phyloP scores from a whole-genome alignment of 768 basidiomycete species.

The Tylopilus felleus region DNA sequence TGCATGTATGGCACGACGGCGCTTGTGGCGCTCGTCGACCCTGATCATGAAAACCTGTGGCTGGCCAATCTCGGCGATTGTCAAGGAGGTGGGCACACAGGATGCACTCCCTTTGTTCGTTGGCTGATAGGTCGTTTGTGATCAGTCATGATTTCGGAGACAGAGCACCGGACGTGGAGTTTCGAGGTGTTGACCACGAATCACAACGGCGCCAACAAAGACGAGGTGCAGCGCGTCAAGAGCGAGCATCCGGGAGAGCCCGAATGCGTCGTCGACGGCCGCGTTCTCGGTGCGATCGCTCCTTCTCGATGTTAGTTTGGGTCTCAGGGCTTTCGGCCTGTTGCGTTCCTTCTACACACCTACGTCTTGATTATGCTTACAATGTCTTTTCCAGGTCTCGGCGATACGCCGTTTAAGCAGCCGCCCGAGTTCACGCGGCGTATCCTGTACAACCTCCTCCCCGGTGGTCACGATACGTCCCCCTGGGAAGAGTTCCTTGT shows the following conservation, averaged over 20 bases:
- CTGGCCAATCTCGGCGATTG: constrained; percentile 80
- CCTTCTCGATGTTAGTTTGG: constrained; percentile 65
- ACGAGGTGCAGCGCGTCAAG: constrained; percentile 61
- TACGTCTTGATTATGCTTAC: constrained; percentile 9
- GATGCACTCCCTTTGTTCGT: not conserved
- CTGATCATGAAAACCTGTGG: constrained; percentile 67
- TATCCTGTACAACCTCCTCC: constrained; percentile 62
- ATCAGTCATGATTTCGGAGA: constrained; percentile 51
- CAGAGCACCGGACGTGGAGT: constrained; percentile 51
- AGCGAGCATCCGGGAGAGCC: constrained; percentile 67
- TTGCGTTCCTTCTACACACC: constrained; percentile 6
- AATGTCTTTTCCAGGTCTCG: constrained; percentile 47
- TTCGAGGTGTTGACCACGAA: constrained; percentile 57
- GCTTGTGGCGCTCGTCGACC: constrained; percentile 69
- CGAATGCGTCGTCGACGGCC: constrained; percentile 60
- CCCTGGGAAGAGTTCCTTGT: constrained; percentile 66
- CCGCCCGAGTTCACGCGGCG: constrained; percentile 65
- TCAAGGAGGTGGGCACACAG: constrained; percentile 56
- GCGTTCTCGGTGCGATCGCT: constrained; percentile 75
- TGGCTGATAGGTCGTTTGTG: constrained; percentile 17
- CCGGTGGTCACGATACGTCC: constrained; percentile 57
- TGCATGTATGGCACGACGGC: constrained; percentile 82
- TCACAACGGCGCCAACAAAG: constrained; percentile 69
- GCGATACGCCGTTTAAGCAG: constrained; percentile 71
- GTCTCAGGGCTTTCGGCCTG: constrained; percentile 11